These are phyloP conservation scores for Penicillium robsamsonii DNA, from an alignment of 495 filamentous ascomycete species.

Conservation along the genomic window DNA sequence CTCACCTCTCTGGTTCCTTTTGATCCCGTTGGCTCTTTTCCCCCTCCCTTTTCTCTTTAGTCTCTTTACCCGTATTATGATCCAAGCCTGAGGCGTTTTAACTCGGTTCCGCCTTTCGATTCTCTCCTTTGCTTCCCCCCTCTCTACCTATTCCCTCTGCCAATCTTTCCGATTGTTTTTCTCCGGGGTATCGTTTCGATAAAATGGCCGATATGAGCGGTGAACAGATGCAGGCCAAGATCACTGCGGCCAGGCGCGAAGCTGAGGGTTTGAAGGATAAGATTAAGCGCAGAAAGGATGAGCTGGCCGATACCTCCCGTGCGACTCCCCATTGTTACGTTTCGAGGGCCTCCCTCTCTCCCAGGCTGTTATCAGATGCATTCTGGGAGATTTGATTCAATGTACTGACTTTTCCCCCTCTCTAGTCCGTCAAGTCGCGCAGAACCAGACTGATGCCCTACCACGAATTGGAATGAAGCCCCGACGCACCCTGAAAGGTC, in stretches of 20 bases:
- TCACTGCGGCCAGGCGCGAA: constrained; percentile 94
- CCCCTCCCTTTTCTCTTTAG: not conserved
- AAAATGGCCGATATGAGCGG: constrained; percentile 64
- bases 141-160: constrained; percentile 15
- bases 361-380: not conserved
- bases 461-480: constrained; percentile 95
- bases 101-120: constrained; percentile 6
- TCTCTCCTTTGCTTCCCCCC: constrained; percentile 10
- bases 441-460: constrained; percentile 81
- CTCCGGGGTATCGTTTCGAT: constrained; percentile 29
- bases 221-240: constrained; percentile 80
- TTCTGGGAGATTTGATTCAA: not conserved
- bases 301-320: constrained; percentile 96
- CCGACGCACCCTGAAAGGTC: constrained; percentile 91
- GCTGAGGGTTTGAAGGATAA: constrained; percentile 96
- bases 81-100: constrained; percentile 9
- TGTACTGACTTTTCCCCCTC: constrained; percentile 13
- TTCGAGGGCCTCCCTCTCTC: not conserved
- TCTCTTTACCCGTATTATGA: constrained; percentile 11
- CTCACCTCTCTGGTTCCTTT: not conserved
- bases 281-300: constrained; percentile 99
- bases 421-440: constrained; percentile 87
- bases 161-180: constrained; percentile 17
- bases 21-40: constrained; percentile 5
- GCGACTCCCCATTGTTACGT: constrained; percentile 44